Evolutionary conservation across 208 protist genomes (phyloP), one percentile per base, ranked within the genome.

Genomic region (Trypanosoma caninum): DNA sequence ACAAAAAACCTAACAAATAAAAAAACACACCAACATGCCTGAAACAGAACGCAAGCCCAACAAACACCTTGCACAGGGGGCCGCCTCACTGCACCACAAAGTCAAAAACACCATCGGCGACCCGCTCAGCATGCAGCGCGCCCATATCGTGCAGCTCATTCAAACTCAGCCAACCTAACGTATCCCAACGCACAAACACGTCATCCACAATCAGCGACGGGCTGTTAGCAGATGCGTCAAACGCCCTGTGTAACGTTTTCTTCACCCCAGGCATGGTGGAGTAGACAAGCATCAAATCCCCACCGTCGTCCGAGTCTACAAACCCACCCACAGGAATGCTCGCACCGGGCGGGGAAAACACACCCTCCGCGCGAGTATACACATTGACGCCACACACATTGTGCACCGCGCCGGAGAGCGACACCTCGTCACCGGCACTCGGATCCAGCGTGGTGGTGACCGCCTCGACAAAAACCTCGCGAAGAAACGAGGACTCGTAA

Each of bases 191-290:
- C 3, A 69, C 47, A 53, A 69, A 69, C 5, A 56, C 63, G 40
- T 69, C 63, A 56, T 69, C 63, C 42, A 61, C 63, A 61, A 69
- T 57, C 3, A 69, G 18, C 7, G 45, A 47, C 11, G 35, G 53
- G 18, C 41, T 38, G 3, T 54, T 18, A 6, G 9, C 20, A 48
- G 18, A 27, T 11, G 10, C 27, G 18, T 37, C 33, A 48, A 69
- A 61, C 0, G 22, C 1, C 18, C 20, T 20, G 13, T 57, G 54
- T 27, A 69, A 16, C 31, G 14, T 14, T 25, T 46, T 33, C 42
- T 35, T 38, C 33, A 56, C 28, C 3, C 28, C 7, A 33, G 63
- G 63, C 13, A 69, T 31, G 2, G 54, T 61, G 25, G 63, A 69
- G 45, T 50, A 69, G 13, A 69, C 40, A 22, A 69, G 40, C 0